Percentiles rank a stretch among this genome's conserved stretches.
Conservation (phyloP, 2,329 filamentous ascomycete genomes). For the Neurospora sp. region DNA sequence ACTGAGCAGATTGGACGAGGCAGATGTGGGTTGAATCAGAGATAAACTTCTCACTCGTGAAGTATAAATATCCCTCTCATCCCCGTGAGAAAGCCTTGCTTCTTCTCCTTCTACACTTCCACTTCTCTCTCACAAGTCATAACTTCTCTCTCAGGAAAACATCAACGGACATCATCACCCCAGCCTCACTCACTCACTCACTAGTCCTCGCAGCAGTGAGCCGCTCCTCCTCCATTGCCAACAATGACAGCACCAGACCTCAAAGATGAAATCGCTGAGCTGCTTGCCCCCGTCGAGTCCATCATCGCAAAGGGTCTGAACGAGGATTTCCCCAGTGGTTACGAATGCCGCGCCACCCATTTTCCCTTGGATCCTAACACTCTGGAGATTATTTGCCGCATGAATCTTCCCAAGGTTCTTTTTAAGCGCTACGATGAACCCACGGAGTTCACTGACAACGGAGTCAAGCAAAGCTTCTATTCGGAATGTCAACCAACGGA, state of each 20-base stretch:
- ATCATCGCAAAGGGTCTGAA: background rate
- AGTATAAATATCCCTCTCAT: background rate
- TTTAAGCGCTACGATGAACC: too few species aligned
- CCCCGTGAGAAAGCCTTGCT: background rate
- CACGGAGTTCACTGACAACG: too few species aligned
- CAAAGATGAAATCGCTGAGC: background rate
- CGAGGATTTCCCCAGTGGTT: background rate
- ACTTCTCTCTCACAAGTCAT: background rate
- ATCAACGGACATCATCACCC: background rate
- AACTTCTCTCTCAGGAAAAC: background rate
- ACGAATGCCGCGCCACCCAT: background rate
- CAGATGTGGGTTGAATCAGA: background rate
- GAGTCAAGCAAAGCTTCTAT: too few species aligned
- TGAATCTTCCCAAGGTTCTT: background rate
- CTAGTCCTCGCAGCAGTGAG: too few species aligned
- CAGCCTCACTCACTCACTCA: background rate
- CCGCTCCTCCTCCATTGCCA: background rate
- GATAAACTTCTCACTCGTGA: background rate
- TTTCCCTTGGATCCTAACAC: background rate
- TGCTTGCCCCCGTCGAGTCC: background rate
- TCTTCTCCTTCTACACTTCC: background rate
- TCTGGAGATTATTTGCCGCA: background rate
- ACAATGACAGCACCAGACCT: background rate
- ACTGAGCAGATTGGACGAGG: background rate
- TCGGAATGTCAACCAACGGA: too few species aligned